Evolutionary conservation across 202 grass and related monocot genomes (phyloP).

Genomic region (Schoenoplectus triqueter): DNA sequence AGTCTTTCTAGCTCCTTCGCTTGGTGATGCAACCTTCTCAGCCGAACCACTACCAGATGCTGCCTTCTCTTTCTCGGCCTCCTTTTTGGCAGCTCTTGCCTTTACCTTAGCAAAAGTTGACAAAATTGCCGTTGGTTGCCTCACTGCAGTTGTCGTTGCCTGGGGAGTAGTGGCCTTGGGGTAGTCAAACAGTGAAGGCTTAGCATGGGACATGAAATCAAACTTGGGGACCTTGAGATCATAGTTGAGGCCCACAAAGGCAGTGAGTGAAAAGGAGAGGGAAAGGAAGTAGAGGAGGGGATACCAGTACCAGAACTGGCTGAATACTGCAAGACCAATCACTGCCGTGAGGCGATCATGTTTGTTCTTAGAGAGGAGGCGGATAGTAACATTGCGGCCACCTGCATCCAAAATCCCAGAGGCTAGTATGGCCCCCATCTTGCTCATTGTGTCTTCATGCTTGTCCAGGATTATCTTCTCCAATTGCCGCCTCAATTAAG

Average conservation of each 20-base stretch:
- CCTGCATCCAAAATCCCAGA: constrained; percentile 98
- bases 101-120: constrained; percentile 97
- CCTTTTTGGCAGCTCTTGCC: constrained; percentile 84
- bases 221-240: constrained; percentile 96
- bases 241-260: constrained; percentile 92
- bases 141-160: constrained; percentile 73
- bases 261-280: constrained; percentile 89
- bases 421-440: constrained; percentile 98
- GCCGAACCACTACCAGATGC: constrained; percentile 47
- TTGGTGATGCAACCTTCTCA: constrained; percentile 51
- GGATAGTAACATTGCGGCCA: constrained; percentile 97
- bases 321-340: constrained; percentile 92
- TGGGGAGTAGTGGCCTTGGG: constrained; percentile 79
- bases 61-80: constrained; percentile 85
- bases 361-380: constrained; percentile 88
- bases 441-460: constrained; percentile 99
- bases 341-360: constrained; percentile 95
- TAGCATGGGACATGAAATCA: constrained; percentile 91
- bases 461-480: constrained; percentile 99
- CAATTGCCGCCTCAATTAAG: constrained; percentile 65
- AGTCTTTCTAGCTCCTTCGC: constrained; percentile 54
- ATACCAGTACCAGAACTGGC: constrained; percentile 99
- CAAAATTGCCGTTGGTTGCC: constrained; percentile 86
- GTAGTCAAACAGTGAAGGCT: constrained; percentile 90
- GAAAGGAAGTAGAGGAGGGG: constrained; percentile 94